phyloP scores from a whole-genome alignment of 2,329 filamentous ascomycete species.

The Colletotrichum sp. region DNA sequence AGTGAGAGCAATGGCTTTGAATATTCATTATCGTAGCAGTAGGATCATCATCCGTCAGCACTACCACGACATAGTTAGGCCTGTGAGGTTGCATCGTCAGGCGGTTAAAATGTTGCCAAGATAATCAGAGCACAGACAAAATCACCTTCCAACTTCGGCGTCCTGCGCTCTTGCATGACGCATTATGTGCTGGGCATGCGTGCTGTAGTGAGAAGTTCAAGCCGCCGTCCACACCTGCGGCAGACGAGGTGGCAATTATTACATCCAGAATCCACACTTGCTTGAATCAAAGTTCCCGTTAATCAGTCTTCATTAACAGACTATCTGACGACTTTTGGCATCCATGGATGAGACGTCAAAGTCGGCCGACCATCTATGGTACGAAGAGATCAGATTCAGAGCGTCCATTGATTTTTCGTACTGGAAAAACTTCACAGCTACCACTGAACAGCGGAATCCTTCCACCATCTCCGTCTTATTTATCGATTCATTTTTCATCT shows the following conservation, averaged over 20 bases:
- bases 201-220: not conserved
- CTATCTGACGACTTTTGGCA: not conserved
- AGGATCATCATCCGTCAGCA: not conserved
- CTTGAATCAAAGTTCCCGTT: not conserved
- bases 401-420: not conserved
- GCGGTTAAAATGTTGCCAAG: not conserved
- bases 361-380: not conserved
- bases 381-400: not conserved
- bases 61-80: not conserved
- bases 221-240: not conserved
- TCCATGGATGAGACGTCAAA: not conserved
- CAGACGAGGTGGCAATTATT: not conserved
- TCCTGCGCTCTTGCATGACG: not conserved
- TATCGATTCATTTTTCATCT: not conserved
- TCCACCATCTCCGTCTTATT: not conserved
- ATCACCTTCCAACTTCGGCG: slow-evolving; percentile 1
- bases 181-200: not conserved
- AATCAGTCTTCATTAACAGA: not conserved
- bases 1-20: not conserved
- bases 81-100: not conserved
- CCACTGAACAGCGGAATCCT: not conserved
- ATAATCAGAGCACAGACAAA: not conserved
- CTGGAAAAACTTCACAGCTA: not conserved
- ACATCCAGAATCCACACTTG: not conserved
- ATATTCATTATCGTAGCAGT: not conserved